Percentiles rank a stretch among this genome's conserved stretches.
phyloP scores from a whole-genome alignment of 23 red algal genomes.

The Chondrus crispus region DNA sequence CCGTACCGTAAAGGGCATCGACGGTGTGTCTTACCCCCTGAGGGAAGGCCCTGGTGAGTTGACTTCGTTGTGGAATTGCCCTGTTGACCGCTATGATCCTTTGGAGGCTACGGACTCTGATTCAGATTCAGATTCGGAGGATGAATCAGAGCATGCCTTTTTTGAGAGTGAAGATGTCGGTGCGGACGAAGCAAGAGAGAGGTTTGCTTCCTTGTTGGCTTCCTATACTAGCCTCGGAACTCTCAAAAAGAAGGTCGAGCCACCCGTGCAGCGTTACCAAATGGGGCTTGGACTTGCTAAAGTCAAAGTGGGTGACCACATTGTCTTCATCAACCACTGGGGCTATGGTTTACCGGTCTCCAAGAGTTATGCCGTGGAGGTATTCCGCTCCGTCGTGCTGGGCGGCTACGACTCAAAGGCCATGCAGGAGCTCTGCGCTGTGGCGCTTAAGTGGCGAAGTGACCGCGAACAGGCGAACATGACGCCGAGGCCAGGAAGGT shows the following conservation, averaged over 20 bases:
- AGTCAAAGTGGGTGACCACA: constrained; percentile 20
- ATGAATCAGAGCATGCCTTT: not conserved
- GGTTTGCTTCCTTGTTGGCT: not conserved
- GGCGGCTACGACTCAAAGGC: not conserved
- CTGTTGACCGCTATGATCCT: constrained; percentile 37
- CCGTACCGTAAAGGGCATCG: not conserved
- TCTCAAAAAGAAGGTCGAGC: constrained; percentile 38
- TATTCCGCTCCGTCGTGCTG: constrained; percentile 30
- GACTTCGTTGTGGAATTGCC: constrained; percentile 43
- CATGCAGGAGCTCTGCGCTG: constrained; percentile 42
- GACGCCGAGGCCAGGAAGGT: constrained; percentile 25
- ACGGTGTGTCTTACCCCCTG: constrained; percentile 6
- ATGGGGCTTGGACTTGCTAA: constrained; percentile 54
- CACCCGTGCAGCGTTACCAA: constrained; percentile 43
- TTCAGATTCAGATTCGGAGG: constrained; percentile 15
- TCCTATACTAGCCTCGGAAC: not conserved
- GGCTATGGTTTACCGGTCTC: constrained; percentile 36
- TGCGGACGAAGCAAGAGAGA: not conserved
- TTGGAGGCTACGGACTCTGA: constrained; percentile 17
- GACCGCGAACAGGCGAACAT: constrained; percentile 23
- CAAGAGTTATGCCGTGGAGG: not conserved
- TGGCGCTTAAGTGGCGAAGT: constrained; percentile 51
- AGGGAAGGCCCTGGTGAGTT: constrained; percentile 20
- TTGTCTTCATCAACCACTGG: constrained; percentile 45
- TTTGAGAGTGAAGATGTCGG: not conserved